A percentile compares a stretch with the other conserved stretches of the same genome.
phyloP scores from a whole-genome alignment of 2,329 filamentous ascomycete genomes.

The Microascus cirrosus region DNA sequence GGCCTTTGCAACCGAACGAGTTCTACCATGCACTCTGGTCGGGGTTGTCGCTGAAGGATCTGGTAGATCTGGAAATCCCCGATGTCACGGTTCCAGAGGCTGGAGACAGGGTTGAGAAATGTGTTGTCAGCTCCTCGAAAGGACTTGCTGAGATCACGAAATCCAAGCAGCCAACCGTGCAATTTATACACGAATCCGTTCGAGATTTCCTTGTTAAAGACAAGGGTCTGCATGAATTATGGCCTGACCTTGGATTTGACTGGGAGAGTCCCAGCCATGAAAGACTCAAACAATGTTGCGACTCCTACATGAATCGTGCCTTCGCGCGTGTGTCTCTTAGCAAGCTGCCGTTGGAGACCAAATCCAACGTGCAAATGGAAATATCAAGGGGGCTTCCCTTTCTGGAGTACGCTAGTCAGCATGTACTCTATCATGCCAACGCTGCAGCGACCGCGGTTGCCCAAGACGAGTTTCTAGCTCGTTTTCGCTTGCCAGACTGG shows the following conservation, averaged over 20 bases:
- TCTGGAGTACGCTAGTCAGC: too few relatives aligned
- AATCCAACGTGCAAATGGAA: too few relatives aligned
- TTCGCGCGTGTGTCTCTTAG: too few relatives aligned
- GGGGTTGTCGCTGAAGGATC: constrained; percentile 8
- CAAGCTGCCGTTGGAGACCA: too few relatives aligned
- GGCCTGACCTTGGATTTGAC: constrained; percentile 17
- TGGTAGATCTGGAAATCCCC: not conserved
- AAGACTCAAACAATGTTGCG: constrained; percentile 29
- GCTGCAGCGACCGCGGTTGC: too few relatives aligned
- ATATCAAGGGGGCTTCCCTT: too few relatives aligned
- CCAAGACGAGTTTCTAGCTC: too few relatives aligned
- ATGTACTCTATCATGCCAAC: too few relatives aligned
- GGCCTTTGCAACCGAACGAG: constrained; percentile 28
- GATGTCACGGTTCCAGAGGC: not conserved
- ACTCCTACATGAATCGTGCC: constrained; percentile 23
- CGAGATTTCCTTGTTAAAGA: constrained; percentile 31
- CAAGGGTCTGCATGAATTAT: constrained; percentile 16
- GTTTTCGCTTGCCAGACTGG: too few relatives aligned
- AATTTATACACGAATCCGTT: constrained; percentile 44
- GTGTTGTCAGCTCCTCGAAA: constrained; percentile 32
- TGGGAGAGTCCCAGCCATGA: constrained; percentile 16
- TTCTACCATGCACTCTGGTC: constrained; percentile 30
- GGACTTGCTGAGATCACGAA: constrained; percentile 33
- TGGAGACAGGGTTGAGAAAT: constrained; percentile 13
- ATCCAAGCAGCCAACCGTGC: constrained; percentile 20